phyloP scores from a whole-genome alignment of 2,329 filamentous ascomycete species.

The Curvularia sp. region DNA sequence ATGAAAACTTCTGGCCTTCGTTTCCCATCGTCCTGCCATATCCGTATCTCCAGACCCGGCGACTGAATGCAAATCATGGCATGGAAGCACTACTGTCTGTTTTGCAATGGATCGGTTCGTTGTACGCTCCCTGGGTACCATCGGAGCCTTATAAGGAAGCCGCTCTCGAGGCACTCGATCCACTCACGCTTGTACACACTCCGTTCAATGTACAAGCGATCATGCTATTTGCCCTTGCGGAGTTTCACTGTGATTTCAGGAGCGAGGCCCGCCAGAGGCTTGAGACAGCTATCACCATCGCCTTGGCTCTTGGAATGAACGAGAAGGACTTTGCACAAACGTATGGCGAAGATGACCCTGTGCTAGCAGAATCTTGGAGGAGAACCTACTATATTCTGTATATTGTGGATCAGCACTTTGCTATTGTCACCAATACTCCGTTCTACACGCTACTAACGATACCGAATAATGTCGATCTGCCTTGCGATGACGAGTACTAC shows the following conservation, averaged over 20 bases:
- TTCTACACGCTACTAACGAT: constrained; percentile 71
- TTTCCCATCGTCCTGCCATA: constrained; percentile 63
- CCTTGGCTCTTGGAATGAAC: constrained; percentile 80
- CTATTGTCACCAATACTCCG: constrained; percentile 75
- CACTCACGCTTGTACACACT: constrained; percentile 28
- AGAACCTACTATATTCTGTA: constrained; percentile 88
- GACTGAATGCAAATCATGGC: constrained; percentile 24
- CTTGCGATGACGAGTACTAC: constrained; percentile 80
- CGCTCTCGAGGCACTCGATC: constrained; percentile 31
- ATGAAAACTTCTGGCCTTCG: constrained; percentile 58
- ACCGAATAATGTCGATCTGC: constrained; percentile 70
- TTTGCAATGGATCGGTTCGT: constrained; percentile 42
- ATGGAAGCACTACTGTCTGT: constrained; percentile 36
- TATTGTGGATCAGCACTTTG: constrained; percentile 79
- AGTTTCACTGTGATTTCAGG: constrained; percentile 80
- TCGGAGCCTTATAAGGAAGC: constrained; percentile 36
- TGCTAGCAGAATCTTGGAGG: constrained; percentile 82
- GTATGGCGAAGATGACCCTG: constrained; percentile 67
- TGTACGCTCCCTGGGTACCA: constrained; percentile 43
- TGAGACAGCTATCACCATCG: constrained; percentile 69
- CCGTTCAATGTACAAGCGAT: constrained; percentile 75
- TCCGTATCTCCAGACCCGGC: constrained; percentile 45
- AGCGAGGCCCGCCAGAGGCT: constrained; percentile 71
- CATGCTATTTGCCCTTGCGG: constrained; percentile 74
- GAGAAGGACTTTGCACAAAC: constrained; percentile 69